Conservation (phyloP, 192 early-diverging fungal species). For the Rhizoclosmatium sp. region DNA sequence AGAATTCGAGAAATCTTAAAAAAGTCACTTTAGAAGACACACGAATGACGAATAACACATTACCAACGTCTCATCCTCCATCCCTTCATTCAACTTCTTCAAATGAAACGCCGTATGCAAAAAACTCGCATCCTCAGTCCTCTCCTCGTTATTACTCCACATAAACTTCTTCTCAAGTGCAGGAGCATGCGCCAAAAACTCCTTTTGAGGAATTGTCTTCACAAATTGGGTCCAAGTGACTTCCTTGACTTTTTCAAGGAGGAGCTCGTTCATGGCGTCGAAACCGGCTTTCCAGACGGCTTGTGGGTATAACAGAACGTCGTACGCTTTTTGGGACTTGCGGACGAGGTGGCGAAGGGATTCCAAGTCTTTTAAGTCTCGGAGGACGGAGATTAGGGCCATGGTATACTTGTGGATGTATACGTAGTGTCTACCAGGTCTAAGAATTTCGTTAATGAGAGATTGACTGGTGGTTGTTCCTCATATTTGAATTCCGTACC, state of each 20-base stretch:
- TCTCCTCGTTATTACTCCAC: conserved; percentile 10
- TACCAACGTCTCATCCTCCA: conserved; percentile 42
- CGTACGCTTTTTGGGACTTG: conserved; percentile 61
- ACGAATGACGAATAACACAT: background rate
- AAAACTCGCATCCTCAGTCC: conserved; percentile 16
- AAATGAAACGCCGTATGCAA: conserved; percentile 39
- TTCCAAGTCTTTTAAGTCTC: conserved; percentile 64
- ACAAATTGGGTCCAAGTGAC: conserved; percentile 35
- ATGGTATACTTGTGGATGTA: conserved; percentile 75
- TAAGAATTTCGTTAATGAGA: conserved; percentile 22
- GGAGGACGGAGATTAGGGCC: conserved; percentile 67
- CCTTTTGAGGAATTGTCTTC: conserved; percentile 26
- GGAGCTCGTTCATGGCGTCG: conserved; percentile 28
- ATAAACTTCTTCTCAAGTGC: conserved; percentile 30
- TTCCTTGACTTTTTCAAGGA: conserved; percentile 35
- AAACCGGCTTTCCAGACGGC: conserved; percentile 58
- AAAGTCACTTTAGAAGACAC: background rate
- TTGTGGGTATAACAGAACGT: conserved; percentile 61
- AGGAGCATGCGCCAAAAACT: conserved; percentile 19
- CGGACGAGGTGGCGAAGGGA: conserved; percentile 61
- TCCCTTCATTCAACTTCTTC: conserved; percentile 43
- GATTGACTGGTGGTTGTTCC: background rate
- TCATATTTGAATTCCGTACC: conserved; percentile 44
- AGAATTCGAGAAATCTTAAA: conserved; percentile 30
- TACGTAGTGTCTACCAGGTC: conserved; percentile 78